A percentile compares a stretch with the other conserved stretches of the same genome.
These are phyloP conservation scores for Panicum miliaceum DNA, from an alignment of 176 grass and related monocot genomes.

Conservation along the genomic window DNA sequence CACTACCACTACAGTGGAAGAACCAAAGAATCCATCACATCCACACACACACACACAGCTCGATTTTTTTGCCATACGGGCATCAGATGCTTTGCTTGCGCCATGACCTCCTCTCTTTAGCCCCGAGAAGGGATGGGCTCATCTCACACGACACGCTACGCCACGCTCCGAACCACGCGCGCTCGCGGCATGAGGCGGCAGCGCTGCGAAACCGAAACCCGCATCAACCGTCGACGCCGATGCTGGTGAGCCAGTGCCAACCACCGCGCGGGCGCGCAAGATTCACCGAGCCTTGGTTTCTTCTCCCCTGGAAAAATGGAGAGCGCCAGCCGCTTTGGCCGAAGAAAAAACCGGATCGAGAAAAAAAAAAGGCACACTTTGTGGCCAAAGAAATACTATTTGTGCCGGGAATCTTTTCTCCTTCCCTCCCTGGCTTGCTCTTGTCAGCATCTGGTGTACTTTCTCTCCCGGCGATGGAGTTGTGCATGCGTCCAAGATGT, in stretches of 20 bases:
- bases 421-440: neutral
- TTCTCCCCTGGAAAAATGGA: neutral
- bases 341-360: neutral
- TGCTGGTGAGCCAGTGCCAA: neutral
- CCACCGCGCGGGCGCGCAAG: neutral
- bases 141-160: neutral
- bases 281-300: neutral
- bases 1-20: neutral
- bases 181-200: neutral
- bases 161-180: neutral
- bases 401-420: neutral
- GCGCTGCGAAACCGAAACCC: neutral
- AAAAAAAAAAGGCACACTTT: neutral
- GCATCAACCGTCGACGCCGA: neutral
- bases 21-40: neutral
- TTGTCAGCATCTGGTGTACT: slow-evolving; percentile 34
- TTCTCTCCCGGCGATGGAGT: neutral
- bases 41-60: neutral
- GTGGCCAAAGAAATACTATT: neutral
- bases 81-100: slow-evolving; percentile 36
- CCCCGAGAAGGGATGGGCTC: neutral
- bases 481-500: slow-evolving; percentile 35
- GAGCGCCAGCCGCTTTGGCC: neutral
- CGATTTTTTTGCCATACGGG: neutral
- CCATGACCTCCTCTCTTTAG: neutral